A percentile compares a stretch with the other conserved stretches of the same genome.
phyloP scores from a whole-genome alignment of 257 asterid species.

The Solanum peruvianum region DNA sequence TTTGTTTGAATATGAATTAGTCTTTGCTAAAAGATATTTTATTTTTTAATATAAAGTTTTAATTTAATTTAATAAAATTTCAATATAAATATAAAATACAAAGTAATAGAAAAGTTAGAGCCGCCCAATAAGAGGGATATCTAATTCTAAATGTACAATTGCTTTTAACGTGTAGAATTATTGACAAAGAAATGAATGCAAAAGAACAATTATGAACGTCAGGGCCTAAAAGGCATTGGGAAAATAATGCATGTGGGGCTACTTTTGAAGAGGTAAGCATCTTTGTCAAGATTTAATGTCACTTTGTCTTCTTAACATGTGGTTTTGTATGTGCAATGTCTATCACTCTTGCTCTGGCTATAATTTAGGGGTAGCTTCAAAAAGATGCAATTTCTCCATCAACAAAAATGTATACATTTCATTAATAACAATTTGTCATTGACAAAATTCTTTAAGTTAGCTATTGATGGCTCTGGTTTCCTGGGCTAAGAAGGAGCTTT shows the following conservation, averaged over 20 bases:
- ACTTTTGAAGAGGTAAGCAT: background rate
- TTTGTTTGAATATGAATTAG: too few relatives aligned
- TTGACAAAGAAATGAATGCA: background rate
- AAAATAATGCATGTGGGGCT: background rate
- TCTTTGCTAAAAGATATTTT: too few relatives aligned
- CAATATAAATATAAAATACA: too few relatives aligned
- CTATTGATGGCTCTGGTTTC: constrained; percentile 13
- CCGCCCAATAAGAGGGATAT: background rate
- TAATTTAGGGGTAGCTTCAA: background rate
- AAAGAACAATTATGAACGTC: background rate
- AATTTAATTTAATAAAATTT: too few relatives aligned
- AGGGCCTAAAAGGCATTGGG: background rate
- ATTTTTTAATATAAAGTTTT: too few relatives aligned
- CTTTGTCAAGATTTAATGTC: background rate
- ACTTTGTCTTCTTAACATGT: background rate
- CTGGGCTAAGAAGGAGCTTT: constrained; percentile 26
- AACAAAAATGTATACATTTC: background rate
- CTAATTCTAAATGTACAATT: background rate
- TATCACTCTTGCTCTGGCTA: background rate
- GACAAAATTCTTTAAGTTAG: background rate
- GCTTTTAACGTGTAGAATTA: background rate
- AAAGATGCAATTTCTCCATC: background rate
- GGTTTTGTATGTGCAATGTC: background rate
- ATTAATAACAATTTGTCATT: background rate
- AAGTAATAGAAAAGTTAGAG: background rate